Conservation (phyloP, 2,329 filamentous ascomycete genomes). For the Xylariales sp. region DNA sequence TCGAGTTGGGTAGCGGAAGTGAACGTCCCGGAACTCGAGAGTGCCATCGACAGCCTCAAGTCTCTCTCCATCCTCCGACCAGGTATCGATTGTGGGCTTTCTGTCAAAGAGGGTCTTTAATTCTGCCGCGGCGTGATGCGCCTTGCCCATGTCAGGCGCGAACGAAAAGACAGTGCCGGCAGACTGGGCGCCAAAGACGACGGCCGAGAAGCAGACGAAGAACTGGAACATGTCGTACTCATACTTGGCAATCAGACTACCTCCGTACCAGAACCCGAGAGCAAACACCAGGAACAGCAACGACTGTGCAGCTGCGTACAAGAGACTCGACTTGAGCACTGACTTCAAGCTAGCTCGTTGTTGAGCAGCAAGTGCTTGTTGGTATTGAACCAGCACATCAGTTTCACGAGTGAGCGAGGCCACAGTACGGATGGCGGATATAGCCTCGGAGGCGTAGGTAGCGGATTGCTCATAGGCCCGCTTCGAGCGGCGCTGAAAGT, state of each 20-base stretch:
- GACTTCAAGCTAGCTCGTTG: constrained; percentile 65
- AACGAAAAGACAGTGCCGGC: constrained; percentile 87
- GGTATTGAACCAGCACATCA: constrained; percentile 73
- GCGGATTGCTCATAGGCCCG: constrained; percentile 75
- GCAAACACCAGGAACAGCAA: constrained; percentile 80
- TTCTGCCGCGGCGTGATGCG: constrained; percentile 74
- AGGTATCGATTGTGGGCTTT: constrained; percentile 75
- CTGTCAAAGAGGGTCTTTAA: constrained; percentile 82
- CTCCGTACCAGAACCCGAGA: constrained; percentile 90
- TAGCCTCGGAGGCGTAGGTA: constrained; percentile 86
- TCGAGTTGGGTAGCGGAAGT: constrained; percentile 90
- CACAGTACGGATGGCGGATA: constrained; percentile 89
- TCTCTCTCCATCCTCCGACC: constrained; percentile 64
- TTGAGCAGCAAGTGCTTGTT: constrained; percentile 59
- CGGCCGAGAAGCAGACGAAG: constrained; percentile 82
- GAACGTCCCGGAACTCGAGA: constrained; percentile 86
- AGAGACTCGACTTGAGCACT: constrained; percentile 67
- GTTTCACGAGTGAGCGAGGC: constrained; percentile 83
- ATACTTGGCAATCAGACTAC: constrained; percentile 62
- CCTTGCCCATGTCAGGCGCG: constrained; percentile 89
- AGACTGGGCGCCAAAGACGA: constrained; percentile 89
- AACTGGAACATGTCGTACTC: constrained; percentile 83
- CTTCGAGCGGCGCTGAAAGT: constrained; percentile 76
- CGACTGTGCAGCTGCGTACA: constrained; percentile 83
- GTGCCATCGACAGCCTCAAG: constrained; percentile 64